Percentiles rank a stretch among this genome's conserved stretches.
Evolutionary conservation across 768 basidiomycete genomes (phyloP).

Genomic region (Pleurotus sapidus): DNA sequence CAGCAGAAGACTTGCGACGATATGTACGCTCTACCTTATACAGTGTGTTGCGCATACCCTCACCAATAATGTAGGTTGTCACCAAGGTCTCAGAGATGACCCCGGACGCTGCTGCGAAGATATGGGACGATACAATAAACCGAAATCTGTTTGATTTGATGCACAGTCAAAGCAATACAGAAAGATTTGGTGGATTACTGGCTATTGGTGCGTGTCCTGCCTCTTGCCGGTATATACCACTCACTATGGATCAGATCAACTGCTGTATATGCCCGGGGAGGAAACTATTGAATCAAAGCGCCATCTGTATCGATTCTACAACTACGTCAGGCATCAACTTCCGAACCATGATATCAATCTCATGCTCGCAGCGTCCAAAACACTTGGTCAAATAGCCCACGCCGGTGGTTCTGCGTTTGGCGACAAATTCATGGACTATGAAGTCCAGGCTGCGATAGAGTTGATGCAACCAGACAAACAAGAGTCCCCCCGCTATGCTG

Average conservation of each 20-base stretch:
- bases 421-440: slow-evolving; percentile 86
- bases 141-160: slow-evolving; percentile 77
- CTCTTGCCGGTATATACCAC: not conserved
- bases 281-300: slow-evolving; percentile 79
- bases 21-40: slow-evolving; percentile 49
- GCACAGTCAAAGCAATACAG: slow-evolving; percentile 73
- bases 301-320: slow-evolving; percentile 83
- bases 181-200: slow-evolving; percentile 82
- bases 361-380: slow-evolving; percentile 94
- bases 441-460: slow-evolving; percentile 82
- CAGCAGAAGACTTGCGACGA: slow-evolving; percentile 70
- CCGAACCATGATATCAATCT: slow-evolving; percentile 90
- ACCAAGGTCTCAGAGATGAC: slow-evolving; percentile 77
- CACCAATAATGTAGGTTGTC: slow-evolving; percentile 50
- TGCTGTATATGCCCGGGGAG: slow-evolving; percentile 75
- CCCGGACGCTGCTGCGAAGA: slow-evolving; percentile 73
- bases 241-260: slow-evolving; percentile 46
- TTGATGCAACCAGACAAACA: slow-evolving; percentile 71
- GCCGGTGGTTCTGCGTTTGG: slow-evolving; percentile 83
- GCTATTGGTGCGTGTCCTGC: slow-evolving; percentile 68
- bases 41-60: slow-evolving; percentile 11
- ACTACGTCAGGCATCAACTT: slow-evolving; percentile 90
- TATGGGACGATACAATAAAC: slow-evolving; percentile 87
- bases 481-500: slow-evolving; percentile 88
- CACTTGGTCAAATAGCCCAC: slow-evolving; percentile 81